These are phyloP conservation scores for Hymenoscyphus fructigenus DNA, from an alignment of 2,329 filamentous ascomycete species.

Conservation along the genomic window DNA sequence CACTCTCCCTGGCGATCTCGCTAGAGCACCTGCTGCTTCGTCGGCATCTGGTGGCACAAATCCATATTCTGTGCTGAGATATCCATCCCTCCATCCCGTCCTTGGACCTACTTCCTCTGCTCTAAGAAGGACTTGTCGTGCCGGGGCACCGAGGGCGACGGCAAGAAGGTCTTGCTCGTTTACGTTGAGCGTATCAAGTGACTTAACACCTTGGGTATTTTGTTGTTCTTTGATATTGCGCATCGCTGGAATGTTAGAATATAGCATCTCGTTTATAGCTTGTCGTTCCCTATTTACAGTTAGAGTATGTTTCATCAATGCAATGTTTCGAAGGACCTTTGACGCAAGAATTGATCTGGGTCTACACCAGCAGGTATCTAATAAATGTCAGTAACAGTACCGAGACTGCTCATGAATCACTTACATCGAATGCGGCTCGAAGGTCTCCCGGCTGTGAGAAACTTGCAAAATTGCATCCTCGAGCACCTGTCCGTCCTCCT, in stretches of 20 bases:
- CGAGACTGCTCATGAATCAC: conserved; percentile 28
- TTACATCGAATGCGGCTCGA: conserved; percentile 38
- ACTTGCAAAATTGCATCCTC: conserved; percentile 39
- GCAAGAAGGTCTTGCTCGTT: conserved; percentile 51
- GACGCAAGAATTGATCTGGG: conserved; percentile 34
- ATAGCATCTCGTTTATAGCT: conserved; percentile 30
- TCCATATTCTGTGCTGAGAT: conserved; percentile 51
- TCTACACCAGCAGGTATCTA: conserved; percentile 41
- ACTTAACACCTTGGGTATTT: conserved; percentile 44
- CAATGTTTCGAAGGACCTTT: conserved; percentile 36
- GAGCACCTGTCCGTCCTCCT: conserved; percentile 29
- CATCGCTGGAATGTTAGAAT: conserved; percentile 29
- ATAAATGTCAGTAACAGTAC: too few relatives aligned
- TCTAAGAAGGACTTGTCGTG: conserved; percentile 52
- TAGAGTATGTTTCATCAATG: conserved; percentile 10
- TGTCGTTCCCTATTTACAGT: conserved; percentile 42
- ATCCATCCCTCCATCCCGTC: conserved; percentile 54
- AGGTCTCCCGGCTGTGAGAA: conserved; percentile 35
- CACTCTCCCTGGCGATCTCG: conserved; percentile 49
- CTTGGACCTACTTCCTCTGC: conserved; percentile 51
- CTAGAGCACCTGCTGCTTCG: conserved; percentile 47
- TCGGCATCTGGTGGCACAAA: conserved; percentile 53
- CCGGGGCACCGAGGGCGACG: conserved; percentile 52
- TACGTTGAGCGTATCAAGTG: conserved; percentile 49
- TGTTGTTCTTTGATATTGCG: conserved; percentile 47